Evolutionary conservation across 805 yeast species (phyloP).

Genomic region (Ogataea zsoltii): DNA sequence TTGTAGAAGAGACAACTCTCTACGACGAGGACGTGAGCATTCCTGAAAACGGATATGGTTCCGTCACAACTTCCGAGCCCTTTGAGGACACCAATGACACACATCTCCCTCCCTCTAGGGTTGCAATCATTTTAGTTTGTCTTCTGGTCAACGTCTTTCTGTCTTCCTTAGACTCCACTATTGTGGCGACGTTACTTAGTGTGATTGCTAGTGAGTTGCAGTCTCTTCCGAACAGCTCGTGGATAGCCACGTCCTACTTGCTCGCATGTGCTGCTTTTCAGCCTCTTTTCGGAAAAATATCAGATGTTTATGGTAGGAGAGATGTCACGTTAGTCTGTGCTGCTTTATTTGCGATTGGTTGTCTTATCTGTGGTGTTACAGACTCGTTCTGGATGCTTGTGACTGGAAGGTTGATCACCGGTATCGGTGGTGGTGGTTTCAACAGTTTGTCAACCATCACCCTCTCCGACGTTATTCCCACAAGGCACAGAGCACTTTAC

Average conservation of each 20-base stretch:
- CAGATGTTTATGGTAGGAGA: constrained; percentile 56
- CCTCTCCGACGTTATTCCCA: constrained; percentile 72
- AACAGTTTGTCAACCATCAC: constrained; percentile 73
- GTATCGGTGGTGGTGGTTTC: constrained; percentile 89
- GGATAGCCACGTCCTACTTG: constrained; percentile 46
- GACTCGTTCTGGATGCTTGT: constrained; percentile 44
- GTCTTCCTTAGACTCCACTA: constrained; percentile 55
- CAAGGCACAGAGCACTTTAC: constrained; percentile 74
- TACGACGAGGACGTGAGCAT: no score
- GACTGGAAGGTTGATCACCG: constrained; percentile 70
- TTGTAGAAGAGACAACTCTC: no score
- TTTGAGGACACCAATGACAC: not conserved
- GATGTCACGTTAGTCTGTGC: constrained; percentile 36
- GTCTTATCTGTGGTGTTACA: constrained; percentile 43
- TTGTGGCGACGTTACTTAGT: constrained; percentile 52
- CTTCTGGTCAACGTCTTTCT: constrained; percentile 36
- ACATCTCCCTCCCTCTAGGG: constrained; percentile 3
- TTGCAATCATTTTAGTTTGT: constrained; percentile 14
- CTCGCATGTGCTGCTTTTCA: constrained; percentile 50
- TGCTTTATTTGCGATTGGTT: constrained; percentile 39
- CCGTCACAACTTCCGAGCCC: not conserved
- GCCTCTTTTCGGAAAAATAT: constrained; percentile 54
- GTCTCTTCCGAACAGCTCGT: constrained; percentile 42
- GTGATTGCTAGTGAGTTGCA: constrained; percentile 53
- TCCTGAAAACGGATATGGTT: not conserved